Conservation (phyloP, 1,284 basidiomycete species). For the Sporisorium iseilematis-ciliati region DNA sequence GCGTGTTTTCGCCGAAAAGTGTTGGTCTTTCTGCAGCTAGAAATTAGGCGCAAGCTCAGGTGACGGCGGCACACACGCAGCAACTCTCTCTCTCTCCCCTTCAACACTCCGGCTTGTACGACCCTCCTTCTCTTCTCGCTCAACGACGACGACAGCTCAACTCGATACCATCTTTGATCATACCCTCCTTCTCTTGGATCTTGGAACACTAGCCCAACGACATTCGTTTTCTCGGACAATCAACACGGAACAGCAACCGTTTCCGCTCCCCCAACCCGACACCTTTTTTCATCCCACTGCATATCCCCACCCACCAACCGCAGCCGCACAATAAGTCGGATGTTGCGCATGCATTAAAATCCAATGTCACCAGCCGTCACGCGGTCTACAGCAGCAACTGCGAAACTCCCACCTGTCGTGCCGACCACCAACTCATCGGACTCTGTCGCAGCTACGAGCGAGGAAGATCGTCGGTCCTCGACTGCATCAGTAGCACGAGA, state of each 20-base stretch:
- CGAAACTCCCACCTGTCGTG: not conserved
- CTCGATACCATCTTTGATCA: not conserved
- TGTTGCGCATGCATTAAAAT: conserved; percentile 9
- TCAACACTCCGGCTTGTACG: too few species aligned
- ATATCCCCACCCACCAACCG: conserved; percentile 10
- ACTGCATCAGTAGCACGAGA: conserved; percentile 16
- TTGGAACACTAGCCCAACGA: not conserved
- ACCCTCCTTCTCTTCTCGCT: not conserved
- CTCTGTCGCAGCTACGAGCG: not conserved
- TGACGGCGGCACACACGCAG: too few species aligned
- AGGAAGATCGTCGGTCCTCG: conserved; percentile 18
- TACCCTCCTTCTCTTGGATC: conserved; percentile 4
- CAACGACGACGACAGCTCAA: not conserved
- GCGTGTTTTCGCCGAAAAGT: conserved; percentile 19
- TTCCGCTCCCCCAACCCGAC: not conserved
- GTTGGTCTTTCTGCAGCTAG: conserved; percentile 15
- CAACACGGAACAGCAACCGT: not conserved
- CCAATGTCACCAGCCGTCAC: conserved; percentile 43
- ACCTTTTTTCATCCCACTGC: not conserved
- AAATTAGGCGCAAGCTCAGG: too few species aligned
- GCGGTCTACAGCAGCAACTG: conserved; percentile 37
- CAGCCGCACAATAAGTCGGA: conserved; percentile 14
- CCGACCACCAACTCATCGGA: not conserved
- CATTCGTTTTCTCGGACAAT: not conserved
- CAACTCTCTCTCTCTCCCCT: too few species aligned